Evolutionary conservation across 1,284 basidiomycete genomes (phyloP), one percentile per base, ranked within the genome.

Genomic region (Malassezia yamatoensis): DNA sequence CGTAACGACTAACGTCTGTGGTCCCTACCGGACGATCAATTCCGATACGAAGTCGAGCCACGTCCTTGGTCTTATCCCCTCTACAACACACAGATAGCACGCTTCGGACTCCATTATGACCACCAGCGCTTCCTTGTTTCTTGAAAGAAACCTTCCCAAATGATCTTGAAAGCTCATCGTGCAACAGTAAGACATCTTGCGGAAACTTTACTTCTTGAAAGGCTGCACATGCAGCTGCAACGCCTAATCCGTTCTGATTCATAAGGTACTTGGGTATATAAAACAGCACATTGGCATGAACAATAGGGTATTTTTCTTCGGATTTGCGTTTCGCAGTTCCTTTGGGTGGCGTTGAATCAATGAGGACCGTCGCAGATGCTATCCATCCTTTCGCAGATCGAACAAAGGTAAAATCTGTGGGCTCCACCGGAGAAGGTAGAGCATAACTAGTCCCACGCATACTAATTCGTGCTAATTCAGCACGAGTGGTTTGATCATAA

Each of bases 81-180:
- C 15, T 12, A 5, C 42, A 32, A 12, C 52, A 41, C n/a, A 39
- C 29, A 12, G 40, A 29, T 32, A 49, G 55, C 38, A 49, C 51
- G 18, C 55, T 58, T 29, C 46, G 43, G 40, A 58, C 55, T 16
- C 55, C 55, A 29, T 58, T 58, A 38, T 58, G 55, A 2, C 55
- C 55, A 9, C 16, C 46, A n/a, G 55, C 55, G 20, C 55, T 58
- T 24, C 55, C 55, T 15, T 38, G 50, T 6, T 7, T n/a, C 46
- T 58, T 58, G 13, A 45, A 33, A 0, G 55, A 41, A 8, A 58
- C 44, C 13, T 49, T 52, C 29, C 55, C 55, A 38, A 58, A 58
- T 2, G 44, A 20, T 13, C 55, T 50, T 35, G 46, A 20, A 21
- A 58, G 18, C 32, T 58, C 55, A 38, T 58, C 55, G 20, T 58